Conservation (phyloP, 2,329 filamentous ascomycete genomes). For the Scedosporium minutisporum region DNA sequence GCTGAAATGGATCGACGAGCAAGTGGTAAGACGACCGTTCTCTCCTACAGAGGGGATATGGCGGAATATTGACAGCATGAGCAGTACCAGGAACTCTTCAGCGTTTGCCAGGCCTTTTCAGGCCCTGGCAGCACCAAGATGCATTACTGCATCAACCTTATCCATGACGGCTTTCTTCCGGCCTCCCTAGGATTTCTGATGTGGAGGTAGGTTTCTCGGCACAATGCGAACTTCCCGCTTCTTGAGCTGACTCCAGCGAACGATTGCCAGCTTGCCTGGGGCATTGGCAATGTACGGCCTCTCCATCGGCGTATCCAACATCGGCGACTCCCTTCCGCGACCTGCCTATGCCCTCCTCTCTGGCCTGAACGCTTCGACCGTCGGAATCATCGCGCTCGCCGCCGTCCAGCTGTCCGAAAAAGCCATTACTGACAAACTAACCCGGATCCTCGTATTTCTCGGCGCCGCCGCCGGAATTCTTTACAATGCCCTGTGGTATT, state of each 20-base stretch:
- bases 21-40: slow-evolving; percentile 35
- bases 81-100: slow-evolving; percentile 64
- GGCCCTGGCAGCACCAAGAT: slow-evolving; percentile 65
- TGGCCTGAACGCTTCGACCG: slow-evolving; percentile 61
- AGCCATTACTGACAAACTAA: slow-evolving; percentile 55
- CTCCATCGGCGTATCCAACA: slow-evolving; percentile 52
- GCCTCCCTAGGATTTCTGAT: slow-evolving; percentile 52
- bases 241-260: background rate
- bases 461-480: slow-evolving; percentile 55
- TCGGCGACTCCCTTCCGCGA: slow-evolving; percentile 47
- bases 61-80: background rate
- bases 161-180: slow-evolving; percentile 48
- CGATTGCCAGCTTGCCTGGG: slow-evolving; percentile 46
- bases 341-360: slow-evolving; percentile 61
- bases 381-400: slow-evolving; percentile 62
- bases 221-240: too few species aligned
- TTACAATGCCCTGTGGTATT: slow-evolving; percentile 69
- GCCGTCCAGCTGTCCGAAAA: slow-evolving; percentile 59
- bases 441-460: slow-evolving; percentile 53
- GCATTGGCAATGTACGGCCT: slow-evolving; percentile 62
- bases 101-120: slow-evolving; percentile 55
- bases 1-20: slow-evolving; percentile 57
- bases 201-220: slow-evolving; percentile 42
- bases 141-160: slow-evolving; percentile 56
- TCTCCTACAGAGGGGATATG: too few species aligned